Evolutionary conservation across 352 stramenopile genomes (phyloP).

Genomic region (Phytophthora lateralis): DNA sequence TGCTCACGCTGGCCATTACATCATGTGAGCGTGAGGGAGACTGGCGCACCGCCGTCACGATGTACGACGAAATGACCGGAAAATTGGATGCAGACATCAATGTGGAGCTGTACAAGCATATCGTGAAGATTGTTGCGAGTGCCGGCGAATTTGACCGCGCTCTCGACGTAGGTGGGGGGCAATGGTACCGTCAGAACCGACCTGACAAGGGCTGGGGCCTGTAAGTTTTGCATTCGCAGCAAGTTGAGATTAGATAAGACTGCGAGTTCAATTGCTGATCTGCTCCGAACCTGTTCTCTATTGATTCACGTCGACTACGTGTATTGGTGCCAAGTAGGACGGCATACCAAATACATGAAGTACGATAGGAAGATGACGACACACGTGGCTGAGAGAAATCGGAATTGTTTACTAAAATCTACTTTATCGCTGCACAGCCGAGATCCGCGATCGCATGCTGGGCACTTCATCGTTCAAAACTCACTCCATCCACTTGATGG

Average conservation of each 20-base stretch:
- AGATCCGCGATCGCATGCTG: neutral
- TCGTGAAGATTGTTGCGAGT: slow-evolving; percentile 84
- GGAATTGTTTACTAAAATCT: slow-evolving; percentile 25
- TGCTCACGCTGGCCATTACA: slow-evolving; percentile 53
- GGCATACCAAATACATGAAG: too few relatives aligned
- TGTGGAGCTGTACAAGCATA: slow-evolving; percentile 78
- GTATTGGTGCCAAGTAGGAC: neutral
- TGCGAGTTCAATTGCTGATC: slow-evolving; percentile 4
- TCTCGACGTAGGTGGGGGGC: slow-evolving; percentile 82
- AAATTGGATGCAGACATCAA: slow-evolving; percentile 62
- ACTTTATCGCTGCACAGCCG: slow-evolving; percentile 17
- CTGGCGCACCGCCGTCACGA: slow-evolving; percentile 74
- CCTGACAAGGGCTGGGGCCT: slow-evolving; percentile 70
- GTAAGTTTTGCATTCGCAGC: slow-evolving; percentile 12
- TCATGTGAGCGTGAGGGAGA: slow-evolving; percentile 71
- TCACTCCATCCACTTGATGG: slow-evolving; percentile 89
- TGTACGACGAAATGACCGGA: slow-evolving; percentile 77
- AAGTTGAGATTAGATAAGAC: neutral
- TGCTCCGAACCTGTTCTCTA: slow-evolving; percentile 1
- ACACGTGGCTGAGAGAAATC: slow-evolving; percentile 5
- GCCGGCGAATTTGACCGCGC: slow-evolving; percentile 84
- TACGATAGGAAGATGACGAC: slow-evolving; percentile 1
- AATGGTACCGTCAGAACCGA: slow-evolving; percentile 87
- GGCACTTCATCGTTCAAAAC: slow-evolving; percentile 2
- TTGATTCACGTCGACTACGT: slow-evolving; percentile 2